Evolutionary conservation across 495 filamentous ascomycete species (phyloP).

Genomic region (Articulospora tetracladia): DNA sequence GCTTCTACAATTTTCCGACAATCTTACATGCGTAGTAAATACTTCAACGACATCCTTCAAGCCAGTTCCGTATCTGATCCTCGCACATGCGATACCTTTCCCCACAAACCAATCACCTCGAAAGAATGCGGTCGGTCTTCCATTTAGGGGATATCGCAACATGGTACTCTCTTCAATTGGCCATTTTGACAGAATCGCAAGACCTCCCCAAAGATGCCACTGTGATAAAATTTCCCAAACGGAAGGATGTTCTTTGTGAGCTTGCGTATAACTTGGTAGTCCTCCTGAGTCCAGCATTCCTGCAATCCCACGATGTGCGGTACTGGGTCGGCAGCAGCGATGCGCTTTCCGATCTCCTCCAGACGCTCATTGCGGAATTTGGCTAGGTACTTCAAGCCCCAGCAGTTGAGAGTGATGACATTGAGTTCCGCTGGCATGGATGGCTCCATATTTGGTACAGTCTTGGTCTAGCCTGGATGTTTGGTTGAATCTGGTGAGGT

Average conservation of each 20-base stretch:
- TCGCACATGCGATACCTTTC: constrained; percentile 86
- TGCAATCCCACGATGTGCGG: constrained; percentile 91
- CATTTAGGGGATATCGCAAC: constrained; percentile 86
- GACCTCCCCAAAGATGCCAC: constrained; percentile 85
- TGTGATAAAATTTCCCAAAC: constrained; percentile 90
- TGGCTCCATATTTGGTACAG: constrained; percentile 5
- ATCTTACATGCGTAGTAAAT: constrained; percentile 79
- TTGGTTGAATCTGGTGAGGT: background rate
- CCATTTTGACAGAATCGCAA: constrained; percentile 93
- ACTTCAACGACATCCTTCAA: constrained; percentile 75
- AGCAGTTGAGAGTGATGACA: constrained; percentile 88
- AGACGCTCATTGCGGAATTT: constrained; percentile 77
- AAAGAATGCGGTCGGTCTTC: constrained; percentile 88
- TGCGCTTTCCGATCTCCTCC: constrained; percentile 72
- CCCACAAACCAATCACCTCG: constrained; percentile 94
- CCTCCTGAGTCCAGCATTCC: constrained; percentile 92
- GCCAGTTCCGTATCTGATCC: constrained; percentile 67
- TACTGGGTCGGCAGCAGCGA: constrained; percentile 60
- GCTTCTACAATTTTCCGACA: background rate
- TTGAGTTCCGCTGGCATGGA: constrained; percentile 55
- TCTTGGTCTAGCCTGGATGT: background rate
- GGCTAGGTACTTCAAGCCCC: constrained; percentile 88
- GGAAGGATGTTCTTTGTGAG: constrained; percentile 77
- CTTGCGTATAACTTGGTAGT: constrained; percentile 77
- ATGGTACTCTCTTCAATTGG: constrained; percentile 92